Base-by-base conservation (phyloP, 345 rosid genomes). In the Eucalyptus marginata region DNA sequence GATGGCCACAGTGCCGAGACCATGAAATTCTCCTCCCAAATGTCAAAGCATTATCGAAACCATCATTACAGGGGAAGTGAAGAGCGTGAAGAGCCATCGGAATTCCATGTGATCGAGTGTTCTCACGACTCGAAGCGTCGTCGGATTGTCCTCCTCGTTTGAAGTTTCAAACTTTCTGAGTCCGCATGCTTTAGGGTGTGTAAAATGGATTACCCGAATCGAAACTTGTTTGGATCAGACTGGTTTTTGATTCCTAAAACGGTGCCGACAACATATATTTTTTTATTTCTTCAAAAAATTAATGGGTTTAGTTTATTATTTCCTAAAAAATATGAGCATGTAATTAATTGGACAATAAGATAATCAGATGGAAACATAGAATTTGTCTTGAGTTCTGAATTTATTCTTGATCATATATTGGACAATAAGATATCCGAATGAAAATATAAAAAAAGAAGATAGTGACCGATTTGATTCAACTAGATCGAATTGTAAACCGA, bases 181-280 rank as follows among this genome's bases (percentile, higher is more conserved):
- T 27, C 66, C 7, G 20, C 40, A 20, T 20, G 58, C 10, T 20
- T 52, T 52, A 52, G 25, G 25, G 58, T 2, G 10, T 7, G 25
- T 20, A 20, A 52, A 52, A 52, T 52, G 10, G 10, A 52, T 52
- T 52, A 52, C 58, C 1, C 10, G 0, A 52, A 52, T 18, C 2
- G 2, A 18, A 52, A 52, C 3, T 1, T 51, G 22, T 51, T 3
- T 1, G 0, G 8, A 51, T 3, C 2, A 51, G 1, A 51, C 0
- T 17, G 4, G 10, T 52, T 18, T 52, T 0, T 1, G 4, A 52
- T 7, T 52, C 0, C 5, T 52, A 52, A 52, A 52, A 52, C 0
- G 0, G 5, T 52, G 58, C 25, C 58, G 8, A 18, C 0, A 18
- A 7, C 1, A 52, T 18, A 52, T 52, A 49, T 1, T 1, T 52